Evolutionary conservation across 371 early-diverging fungal species (phyloP).

Genomic region (Haplosporangium sp.): DNA sequence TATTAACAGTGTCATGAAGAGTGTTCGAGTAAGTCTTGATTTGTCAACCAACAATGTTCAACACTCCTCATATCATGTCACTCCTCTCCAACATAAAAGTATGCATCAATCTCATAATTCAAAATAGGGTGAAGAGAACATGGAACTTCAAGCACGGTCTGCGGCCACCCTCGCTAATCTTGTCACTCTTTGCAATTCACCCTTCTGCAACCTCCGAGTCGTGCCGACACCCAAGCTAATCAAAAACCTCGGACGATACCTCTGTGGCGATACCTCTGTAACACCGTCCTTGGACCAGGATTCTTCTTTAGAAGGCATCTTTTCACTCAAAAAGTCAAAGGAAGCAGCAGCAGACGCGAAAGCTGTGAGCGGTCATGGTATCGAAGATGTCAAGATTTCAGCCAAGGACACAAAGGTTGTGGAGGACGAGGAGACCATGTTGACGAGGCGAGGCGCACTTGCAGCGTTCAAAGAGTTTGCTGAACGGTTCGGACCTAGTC

Average conservation of each 20-base stretch:
- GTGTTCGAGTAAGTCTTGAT: constrained; percentile 69
- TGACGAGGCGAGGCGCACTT: constrained; percentile 89
- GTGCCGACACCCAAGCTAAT: constrained; percentile 88
- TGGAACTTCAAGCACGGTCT: constrained; percentile 74
- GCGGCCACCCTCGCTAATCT: constrained; percentile 68
- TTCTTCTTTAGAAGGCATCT: constrained; percentile 67
- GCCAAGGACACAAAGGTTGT: constrained; percentile 59
- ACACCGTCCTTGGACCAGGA: constrained; percentile 78
- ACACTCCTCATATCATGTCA: background rate
- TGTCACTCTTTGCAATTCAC: constrained; percentile 62
- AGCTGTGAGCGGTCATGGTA: constrained; percentile 34
- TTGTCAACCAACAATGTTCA: background rate
- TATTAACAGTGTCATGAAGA: constrained; percentile 89
- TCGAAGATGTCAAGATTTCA: constrained; percentile 61
- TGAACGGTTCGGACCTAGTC: constrained; percentile 71
- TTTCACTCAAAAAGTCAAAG: constrained; percentile 68
- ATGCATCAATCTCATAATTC: background rate
- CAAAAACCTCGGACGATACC: constrained; percentile 85
- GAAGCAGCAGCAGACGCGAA: constrained; percentile 53
- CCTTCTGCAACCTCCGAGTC: constrained; percentile 56
- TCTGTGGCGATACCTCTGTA: constrained; percentile 83
- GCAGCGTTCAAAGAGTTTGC: constrained; percentile 77
- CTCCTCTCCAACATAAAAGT: background rate
- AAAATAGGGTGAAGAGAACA: constrained; percentile 70
- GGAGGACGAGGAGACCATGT: constrained; percentile 62